phyloP scores from a whole-genome alignment of 805 yeast species.

The Pichia insulana region DNA sequence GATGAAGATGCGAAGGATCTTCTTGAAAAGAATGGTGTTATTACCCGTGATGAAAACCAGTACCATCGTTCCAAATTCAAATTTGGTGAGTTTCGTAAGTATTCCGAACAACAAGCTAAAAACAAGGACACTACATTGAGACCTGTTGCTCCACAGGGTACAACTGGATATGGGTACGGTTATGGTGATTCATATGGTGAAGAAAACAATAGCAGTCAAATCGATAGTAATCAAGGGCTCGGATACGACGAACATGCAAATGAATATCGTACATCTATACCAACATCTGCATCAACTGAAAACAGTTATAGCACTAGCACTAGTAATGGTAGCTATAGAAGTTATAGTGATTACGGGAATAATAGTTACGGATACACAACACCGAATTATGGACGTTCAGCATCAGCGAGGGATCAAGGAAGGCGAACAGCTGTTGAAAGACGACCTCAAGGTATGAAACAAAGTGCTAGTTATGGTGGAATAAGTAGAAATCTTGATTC shows the following conservation, averaged over 20 bases:
- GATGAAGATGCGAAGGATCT: conserved; percentile 33
- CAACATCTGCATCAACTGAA: no score
- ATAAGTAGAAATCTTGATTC: not conserved
- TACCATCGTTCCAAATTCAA: conserved; percentile 29
- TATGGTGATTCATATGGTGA: conserved; percentile 2
- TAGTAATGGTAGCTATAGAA: conserved; percentile 2
- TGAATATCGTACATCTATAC: not conserved
- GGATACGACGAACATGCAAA: conserved; percentile 15
- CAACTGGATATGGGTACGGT: conserved; percentile 8
- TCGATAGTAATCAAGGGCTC: conserved; percentile 18
- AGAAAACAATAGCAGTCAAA: conserved; percentile 9
- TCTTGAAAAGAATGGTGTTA: conserved; percentile 33
- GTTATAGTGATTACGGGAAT: not conserved
- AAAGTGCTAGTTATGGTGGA: conserved; percentile 1
- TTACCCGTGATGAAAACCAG: conserved; percentile 28
- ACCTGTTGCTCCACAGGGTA: conserved; percentile 12
- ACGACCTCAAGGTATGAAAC: not conserved
- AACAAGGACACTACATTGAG: conserved; percentile 12
- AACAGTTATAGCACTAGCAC: not conserved
- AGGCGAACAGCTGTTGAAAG: not conserved
- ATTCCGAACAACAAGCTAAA: conserved; percentile 32
- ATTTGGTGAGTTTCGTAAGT: conserved; percentile 40
- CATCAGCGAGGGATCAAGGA: not conserved
- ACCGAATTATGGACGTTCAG: not conserved
- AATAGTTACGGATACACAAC: not conserved